Percentiles rank a stretch among this genome's conserved stretches.
phyloP scores from a whole-genome alignment of 805 yeast genomes.

The Lipomyces kockii region DNA sequence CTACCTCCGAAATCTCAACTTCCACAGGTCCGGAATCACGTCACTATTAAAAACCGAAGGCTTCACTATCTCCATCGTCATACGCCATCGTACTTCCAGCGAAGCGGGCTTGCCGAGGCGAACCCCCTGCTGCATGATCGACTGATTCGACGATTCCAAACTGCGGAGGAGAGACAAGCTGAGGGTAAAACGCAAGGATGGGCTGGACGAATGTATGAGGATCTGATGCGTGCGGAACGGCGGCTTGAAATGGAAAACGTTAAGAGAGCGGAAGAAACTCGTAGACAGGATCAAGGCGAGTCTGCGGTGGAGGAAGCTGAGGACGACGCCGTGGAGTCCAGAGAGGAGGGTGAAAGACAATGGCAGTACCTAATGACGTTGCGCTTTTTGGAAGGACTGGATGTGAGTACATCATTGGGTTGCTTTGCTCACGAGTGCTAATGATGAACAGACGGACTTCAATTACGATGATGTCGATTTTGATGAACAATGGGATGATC shows the following conservation, averaged over 20 bases:
- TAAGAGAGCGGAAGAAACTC: constrained; percentile 13
- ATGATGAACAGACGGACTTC: constrained; percentile 21
- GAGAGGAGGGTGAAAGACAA: constrained; percentile 25
- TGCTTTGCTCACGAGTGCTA: not conserved
- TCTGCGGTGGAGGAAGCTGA: constrained; percentile 1
- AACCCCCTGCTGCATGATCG: constrained; percentile 22
- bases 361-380: constrained; percentile 30
- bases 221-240: constrained; percentile 31
- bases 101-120: constrained; percentile 26
- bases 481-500: constrained; percentile 30
- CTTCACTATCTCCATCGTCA: constrained; percentile 22
- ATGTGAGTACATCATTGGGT: not conserved
- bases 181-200: constrained; percentile 24
- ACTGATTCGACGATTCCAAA: constrained; percentile 24
- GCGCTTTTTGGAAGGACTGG: constrained; percentile 30
- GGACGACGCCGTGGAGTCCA: constrained; percentile 9
- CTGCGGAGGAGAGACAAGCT: constrained; percentile 25
- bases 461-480: constrained; percentile 33
- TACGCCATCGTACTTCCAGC: constrained; percentile 18
- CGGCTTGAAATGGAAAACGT: constrained; percentile 10
- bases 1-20: not conserved
- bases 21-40: constrained; percentile 16
- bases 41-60: constrained; percentile 22
- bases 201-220: constrained; percentile 35
- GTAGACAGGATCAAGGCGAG: constrained; percentile 5